A percentile compares a stretch with the other conserved stretches of the same genome.
Evolutionary conservation across 2,329 filamentous ascomycete species (phyloP).

Genomic region (Ceratocystiopsis minuta): DNA sequence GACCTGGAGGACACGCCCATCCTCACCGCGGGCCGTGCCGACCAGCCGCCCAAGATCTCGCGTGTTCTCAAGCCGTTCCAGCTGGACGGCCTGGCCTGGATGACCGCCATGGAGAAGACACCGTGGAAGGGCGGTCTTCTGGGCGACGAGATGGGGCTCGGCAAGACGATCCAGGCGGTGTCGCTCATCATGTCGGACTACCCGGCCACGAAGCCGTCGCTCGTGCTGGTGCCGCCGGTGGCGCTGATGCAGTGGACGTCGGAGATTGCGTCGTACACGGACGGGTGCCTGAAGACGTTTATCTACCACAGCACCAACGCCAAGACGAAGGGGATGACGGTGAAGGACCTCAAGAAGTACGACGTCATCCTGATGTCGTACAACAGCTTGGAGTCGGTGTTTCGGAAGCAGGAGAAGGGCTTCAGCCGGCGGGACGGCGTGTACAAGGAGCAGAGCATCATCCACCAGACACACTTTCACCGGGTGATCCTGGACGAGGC

Average conservation of each 20-base stretch:
- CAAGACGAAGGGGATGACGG: constrained; percentile 59
- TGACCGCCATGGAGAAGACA: constrained; percentile 74
- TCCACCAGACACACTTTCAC: constrained; percentile 77
- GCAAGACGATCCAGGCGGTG: constrained; percentile 96
- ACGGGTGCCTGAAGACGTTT: constrained; percentile 76
- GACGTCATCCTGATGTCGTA: constrained; percentile 97
- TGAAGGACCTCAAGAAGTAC: constrained; percentile 60
- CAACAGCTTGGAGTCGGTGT: constrained; percentile 77
- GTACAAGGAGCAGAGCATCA: constrained; percentile 60
- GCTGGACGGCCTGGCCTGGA: constrained; percentile 84
- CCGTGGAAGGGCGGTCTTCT: constrained; percentile 78
- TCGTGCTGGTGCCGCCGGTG: constrained; percentile 83
- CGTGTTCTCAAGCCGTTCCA: constrained; percentile 85
- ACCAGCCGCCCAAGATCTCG: constrained; percentile 60
- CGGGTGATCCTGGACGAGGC: constrained; percentile 78
- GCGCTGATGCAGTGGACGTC: constrained; percentile 90
- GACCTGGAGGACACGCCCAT: constrained; percentile 50
- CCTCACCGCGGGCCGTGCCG: constrained; percentile 42
- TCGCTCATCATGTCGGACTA: constrained; percentile 97
- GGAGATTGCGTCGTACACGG: constrained; percentile 65
- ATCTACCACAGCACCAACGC: constrained; percentile 77
- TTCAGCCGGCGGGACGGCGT: constrained; percentile 65
- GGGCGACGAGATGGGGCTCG: constrained; percentile 96
- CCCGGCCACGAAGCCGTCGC: constrained; percentile 60
- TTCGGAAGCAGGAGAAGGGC: constrained; percentile 82